Base-by-base conservation (phyloP, 2,329 filamentous ascomycete species). In the Alternaria rosae region DNA sequence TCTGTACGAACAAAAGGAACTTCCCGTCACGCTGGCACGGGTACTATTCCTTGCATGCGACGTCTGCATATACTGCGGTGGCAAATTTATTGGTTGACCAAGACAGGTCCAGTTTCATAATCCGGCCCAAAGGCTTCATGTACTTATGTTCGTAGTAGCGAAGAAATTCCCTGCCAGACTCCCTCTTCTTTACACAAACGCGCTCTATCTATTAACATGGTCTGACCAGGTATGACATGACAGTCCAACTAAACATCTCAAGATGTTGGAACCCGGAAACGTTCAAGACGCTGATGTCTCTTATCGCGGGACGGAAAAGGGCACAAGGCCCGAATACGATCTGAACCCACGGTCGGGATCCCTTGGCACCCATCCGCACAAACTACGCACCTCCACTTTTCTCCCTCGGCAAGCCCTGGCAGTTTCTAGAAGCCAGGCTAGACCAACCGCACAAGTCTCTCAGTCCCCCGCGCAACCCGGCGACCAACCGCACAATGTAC, bases 51-150 rank as follows among this genome's bases (percentile, higher is more conserved):
- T 70, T 12, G 74, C 72, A 26, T 79, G 78, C 59, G 76, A 80
- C 69, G 73, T 70, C 32, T 80, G 78, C 54, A 70, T 78, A 17
- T 79, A 78, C 59, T 80, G 78, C 55, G 77, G 78, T 2, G 76
- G 77, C 3, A 79, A 78, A 35, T 80, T 73, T 48, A 60, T 72
- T 4, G 75, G 72, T 26, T 76, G 35, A 70, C n/a, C 8, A 13
- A 32, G 3, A n/a, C 17, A 21, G 17, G 5, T 23, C 12, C 6
- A 12, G 23, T 6, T 6, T n/a, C 28, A 50, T 3, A 6, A 17
- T 10, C 47, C 3, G 20, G 20, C 47, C 8, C 15, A 15, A 50
- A 10, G 6, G 28, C 9, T 10, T 15, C 15, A 1, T 25, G 21
- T 10, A 45, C 21, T 8, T 25, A 11, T 23, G 21, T 45, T 45